Conservation (phyloP, 305 asterid species). For the Rubia tinctorum region DNA sequence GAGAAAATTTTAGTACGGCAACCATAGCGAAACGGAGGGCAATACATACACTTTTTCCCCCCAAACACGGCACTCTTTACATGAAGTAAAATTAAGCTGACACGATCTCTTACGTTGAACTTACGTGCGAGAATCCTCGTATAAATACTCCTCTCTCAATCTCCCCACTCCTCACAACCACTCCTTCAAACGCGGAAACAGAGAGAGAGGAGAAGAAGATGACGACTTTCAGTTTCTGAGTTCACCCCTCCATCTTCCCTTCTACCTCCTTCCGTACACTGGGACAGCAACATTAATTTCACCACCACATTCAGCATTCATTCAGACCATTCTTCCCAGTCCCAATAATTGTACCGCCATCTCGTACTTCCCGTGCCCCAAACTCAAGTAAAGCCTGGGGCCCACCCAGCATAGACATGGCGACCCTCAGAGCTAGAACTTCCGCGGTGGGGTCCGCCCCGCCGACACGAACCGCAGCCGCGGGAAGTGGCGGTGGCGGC, state of each 20-base stretch:
- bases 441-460: conserved; percentile 12
- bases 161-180: background rate
- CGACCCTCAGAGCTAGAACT: conserved; percentile 38
- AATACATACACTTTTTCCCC: too few species aligned
- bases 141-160: background rate
- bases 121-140: background rate
- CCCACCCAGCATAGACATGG: conserved; percentile 26
- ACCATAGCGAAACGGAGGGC: too few species aligned
- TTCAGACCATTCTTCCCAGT: background rate
- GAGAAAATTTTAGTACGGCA: too few species aligned
- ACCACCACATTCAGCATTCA: conserved; percentile 1
- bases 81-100: too few species aligned
- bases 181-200: background rate
- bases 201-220: background rate
- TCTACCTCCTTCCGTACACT: background rate
- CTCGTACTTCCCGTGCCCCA: too few species aligned
- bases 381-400: background rate
- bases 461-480: conserved; percentile 21
- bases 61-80: too few species aligned
- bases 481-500: background rate
- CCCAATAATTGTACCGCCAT: background rate
- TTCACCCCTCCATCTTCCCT: background rate
- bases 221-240: background rate
- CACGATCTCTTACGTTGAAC: too few species aligned
- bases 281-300: background rate